Base-by-base conservation (phyloP, 495 filamentous ascomycete genomes). In the Penicillium soppii region DNA sequence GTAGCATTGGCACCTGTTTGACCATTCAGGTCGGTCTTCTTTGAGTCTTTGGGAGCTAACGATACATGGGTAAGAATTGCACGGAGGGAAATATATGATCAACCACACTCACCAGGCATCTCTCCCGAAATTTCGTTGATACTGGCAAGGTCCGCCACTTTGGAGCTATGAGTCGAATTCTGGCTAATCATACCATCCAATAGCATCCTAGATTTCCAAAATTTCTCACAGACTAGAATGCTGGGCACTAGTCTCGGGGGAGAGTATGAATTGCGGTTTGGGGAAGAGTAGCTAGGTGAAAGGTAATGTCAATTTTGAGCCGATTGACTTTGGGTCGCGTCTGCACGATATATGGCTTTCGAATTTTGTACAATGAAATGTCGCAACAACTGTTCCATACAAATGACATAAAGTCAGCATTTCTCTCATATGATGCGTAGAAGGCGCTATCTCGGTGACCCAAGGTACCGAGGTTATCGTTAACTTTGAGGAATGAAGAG, bases 101-200 rank as follows among this genome's bases (percentile, higher is more conserved):
- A 45, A 43, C 12, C 9, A 27, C 25, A 73, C 72, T 71, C 65
- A 76, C 73, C 71, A 59, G 70, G 63, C 59, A 74, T 61, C 41
- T 72, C 63, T 47, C 56, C 69, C 33, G 72, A 71, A 22, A 72
- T 54, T 61, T 77, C 74, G 51, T 71, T 70, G 51, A 77, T 77
- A 49, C 72, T 75, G 38, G 72, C 67, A n/a, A 76, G 68, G 49
- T 75, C 69, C 38, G 66, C 65, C 52, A 67, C 52, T 57, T 72
- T 64, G 47, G 69, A 61, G 62, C 62, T 74, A 43, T 62, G 57
- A 54, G 62, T 57, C 43, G 50, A 54, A 42, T 68, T 59, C 58
- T 75, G 70, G 50, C 54, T 63, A 45, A 71, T 66, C 71, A 77
- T 75, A 54, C 61, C 56, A 64, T 64, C 71, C 49, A 70, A 47